These are phyloP conservation scores for Umbelopsis ramanniana DNA, from an alignment of 192 early-diverging fungal genomes.

Conservation along the genomic window DNA sequence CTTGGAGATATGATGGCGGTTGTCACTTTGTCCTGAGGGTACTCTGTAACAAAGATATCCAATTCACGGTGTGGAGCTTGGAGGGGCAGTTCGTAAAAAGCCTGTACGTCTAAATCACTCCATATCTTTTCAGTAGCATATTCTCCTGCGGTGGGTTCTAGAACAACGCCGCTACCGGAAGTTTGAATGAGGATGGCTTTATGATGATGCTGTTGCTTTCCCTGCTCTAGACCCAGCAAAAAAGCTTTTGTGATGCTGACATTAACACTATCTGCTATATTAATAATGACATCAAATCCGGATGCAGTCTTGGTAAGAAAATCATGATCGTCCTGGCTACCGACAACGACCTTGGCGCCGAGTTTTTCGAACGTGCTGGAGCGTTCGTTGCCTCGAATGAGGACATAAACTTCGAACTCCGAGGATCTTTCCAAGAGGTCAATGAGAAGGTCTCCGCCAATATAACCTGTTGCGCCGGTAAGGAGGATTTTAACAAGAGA, in stretches of 20 bases:
- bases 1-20: not conserved
- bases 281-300: not conserved
- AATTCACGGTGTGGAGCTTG: not conserved
- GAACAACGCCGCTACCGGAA: not conserved
- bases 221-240: not conserved
- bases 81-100: not conserved
- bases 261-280: not conserved
- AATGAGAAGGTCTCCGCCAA: not conserved
- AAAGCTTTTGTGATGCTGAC: not conserved
- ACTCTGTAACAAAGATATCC: not conserved
- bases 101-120: not conserved
- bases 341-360: not conserved
- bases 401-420: not conserved
- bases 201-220: not conserved
- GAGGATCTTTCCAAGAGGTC: not conserved
- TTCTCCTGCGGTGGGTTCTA: not conserved
- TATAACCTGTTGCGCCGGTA: not conserved
- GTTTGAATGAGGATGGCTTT: not conserved
- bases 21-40: not conserved
- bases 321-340: not conserved
- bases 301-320: not conserved
- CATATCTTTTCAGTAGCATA: not conserved
- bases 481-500: not conserved
- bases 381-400: not conserved
- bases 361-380: not conserved